Evolutionary conservation across 2,329 filamentous ascomycete genomes (phyloP).

Genomic region (Pseudogymnoascus sp.): DNA sequence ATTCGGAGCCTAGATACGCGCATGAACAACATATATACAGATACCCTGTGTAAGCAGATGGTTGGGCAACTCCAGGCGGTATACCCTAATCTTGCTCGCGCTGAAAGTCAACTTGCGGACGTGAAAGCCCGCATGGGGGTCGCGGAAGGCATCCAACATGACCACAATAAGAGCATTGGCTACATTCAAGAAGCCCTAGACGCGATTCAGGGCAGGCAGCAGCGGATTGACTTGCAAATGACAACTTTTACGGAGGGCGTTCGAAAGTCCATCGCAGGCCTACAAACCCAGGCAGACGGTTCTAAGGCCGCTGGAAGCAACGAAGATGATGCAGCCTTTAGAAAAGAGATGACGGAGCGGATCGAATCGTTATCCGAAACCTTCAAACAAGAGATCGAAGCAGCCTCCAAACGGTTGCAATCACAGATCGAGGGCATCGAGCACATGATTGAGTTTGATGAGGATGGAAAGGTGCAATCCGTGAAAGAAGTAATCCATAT

Average conservation of each 20-base stretch:
- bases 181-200: background rate
- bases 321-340: background rate
- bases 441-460: background rate
- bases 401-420: background rate
- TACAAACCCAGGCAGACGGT: background rate
- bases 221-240: background rate
- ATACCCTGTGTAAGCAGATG: conserved; percentile 30
- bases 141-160: background rate
- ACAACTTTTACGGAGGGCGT: background rate
- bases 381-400: background rate
- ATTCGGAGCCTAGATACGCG: conserved; percentile 16
- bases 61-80: conserved; percentile 14
- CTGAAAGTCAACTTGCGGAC: background rate
- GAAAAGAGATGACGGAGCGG: background rate
- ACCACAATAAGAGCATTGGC: background rate
- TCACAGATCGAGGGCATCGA: background rate
- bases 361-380: background rate
- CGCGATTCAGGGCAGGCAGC: background rate
- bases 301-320: background rate
- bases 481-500: background rate
- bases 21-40: conserved; percentile 26
- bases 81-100: conserved; percentile 3
- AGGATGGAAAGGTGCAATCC: background rate
- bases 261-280: background rate
- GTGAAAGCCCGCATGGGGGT: background rate